Base-by-base conservation (phyloP, 371 early-diverging fungal genomes). In the Synchytrium microbalum region DNA sequence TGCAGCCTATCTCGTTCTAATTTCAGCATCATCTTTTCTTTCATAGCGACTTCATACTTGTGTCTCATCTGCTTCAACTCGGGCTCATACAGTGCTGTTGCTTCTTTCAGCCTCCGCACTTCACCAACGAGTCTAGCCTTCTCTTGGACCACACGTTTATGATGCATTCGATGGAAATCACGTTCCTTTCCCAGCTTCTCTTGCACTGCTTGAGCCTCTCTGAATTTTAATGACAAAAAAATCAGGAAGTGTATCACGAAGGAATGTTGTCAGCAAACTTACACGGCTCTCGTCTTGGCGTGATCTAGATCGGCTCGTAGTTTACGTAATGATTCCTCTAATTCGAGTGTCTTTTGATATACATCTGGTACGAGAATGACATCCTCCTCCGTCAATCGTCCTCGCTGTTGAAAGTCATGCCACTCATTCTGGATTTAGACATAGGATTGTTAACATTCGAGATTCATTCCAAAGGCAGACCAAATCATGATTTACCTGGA, bases 91-190 rank as follows among this genome's bases (percentile, higher is more conserved):
- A 64, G n/a, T 60, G 75, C 79, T 54, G 72, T 73, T 56, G 77
- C 76, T 59, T 74, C 76, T 60, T 77, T 74, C n/a, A 79, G 68
- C 52, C 75, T 62, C 62, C 75, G 77, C 65, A 76, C 73, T 63
- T 82, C 80, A 19, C 58, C 61, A 24, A 76, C 67, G 33, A 79
- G 63, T 19, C 70, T 64, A 53, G 70, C 65, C 58, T 82, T 82
- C 59, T 82, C 82, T 60, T 82, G 82, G 25, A 77, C 77, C 25
- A 78, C 79, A 27, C 82, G 74, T 58, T 78, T 76, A 66, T 82
- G 80, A 65, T 82, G 82, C 78, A 82, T 79, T 5, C 80, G 67
- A 64, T 80, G 80, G 61, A 80, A 80, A 63, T 82, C 78, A 32
- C 79, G 71, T 63, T 79, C 80, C 64, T 82, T 79, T 14, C 75